Base-by-base conservation (phyloP, 139 green algal species). In the Tetradesmus obliquus region DNA sequence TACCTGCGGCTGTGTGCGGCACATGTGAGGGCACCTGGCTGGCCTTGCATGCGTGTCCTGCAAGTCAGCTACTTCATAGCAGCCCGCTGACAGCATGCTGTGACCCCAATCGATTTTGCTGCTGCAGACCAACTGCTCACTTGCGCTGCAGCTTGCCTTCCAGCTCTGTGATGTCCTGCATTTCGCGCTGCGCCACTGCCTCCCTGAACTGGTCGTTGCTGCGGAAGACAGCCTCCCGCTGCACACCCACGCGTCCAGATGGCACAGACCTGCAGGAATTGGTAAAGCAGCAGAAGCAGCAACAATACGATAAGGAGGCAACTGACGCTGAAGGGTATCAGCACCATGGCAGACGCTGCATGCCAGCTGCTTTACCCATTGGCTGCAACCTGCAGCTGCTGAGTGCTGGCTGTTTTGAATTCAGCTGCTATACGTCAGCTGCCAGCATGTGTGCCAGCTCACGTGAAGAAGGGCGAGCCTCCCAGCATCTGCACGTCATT, bases 381-480 rank as follows among this genome's bases (percentile, higher is more conserved):
- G 32, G 32, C 0, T 45, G 32, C 32, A 0, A 45, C 32, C 32
- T 45, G 32, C 32, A 45, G 32, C 32, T 45, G 32, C 32, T 0
- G 0, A 45, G 32, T 45, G 32, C 74, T 54, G 74, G 24, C n/a
- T 82, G 74, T 19, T 15, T 19, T n/a, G 1, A 1, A 24, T 17
- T 3, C 5, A 17, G 5, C 17, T 71, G 60, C 60, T 17, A 3
- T 3, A 17, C 5, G 60, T 17, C 60, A 71, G 60, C 60, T 19
- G 5, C 60, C 7, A 3, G 72, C 72, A 81, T 81, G 20, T 51
- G 72, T n/a, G n/a, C n/a, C n/a, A 1, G 19, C 96, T 88, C 82
- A 97, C 94, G 97, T 98, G 96, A 99, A 99, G 94, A 99, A 99
- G 22, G 98, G 98, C 51, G 91, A 95, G 55, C 96, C 97, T 1